Base-by-base conservation (phyloP, 306 rosid genomes). In the Sophora flavescens region DNA sequence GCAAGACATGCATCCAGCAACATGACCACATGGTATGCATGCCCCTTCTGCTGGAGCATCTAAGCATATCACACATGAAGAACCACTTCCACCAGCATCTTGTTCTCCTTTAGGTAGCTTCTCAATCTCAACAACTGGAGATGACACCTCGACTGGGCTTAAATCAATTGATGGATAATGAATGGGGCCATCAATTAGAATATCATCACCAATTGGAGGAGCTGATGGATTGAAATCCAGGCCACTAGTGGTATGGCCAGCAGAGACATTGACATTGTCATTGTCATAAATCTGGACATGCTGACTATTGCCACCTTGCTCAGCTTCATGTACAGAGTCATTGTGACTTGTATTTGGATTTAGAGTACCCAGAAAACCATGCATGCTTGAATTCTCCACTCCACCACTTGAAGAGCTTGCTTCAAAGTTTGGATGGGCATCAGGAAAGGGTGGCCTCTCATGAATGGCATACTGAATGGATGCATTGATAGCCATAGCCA, bases 1-100 rank as follows among this genome's bases (percentile, higher is more conserved):
- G 86, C 99, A 96, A 68, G 91, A 83, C 98, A 96, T 96, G 86
- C 99, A 96, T 78, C 98, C 98, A 28, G 89, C 96, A 87, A 96
- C 96, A 81, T 96, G 99, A 63, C 99, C 98, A 82, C 99, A 96
- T 8, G 99, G 99, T 75, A 96, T 96, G 96, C 97, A 92, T 51
- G 94, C 98, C 58, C 96, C 99, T 80, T 96, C 93, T n/a, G 89
- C 88, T 4, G 93, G 97, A 79, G 99, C 93, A 84, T 96, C 99
- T 85, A 96, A 85, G 81, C 99, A 96, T 73, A 96, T 91, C 67
- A 96, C 88, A 4, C 99, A 96, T 0, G 93, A 77, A 35, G 96
- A 88, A 38, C 86, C 73, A 7, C 26, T 70, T 32, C 70, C 87
- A 30, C 50, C 79, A 22, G 77, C 98, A 77, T 64, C 61, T n/a